Base-by-base conservation (phyloP, 2,329 filamentous ascomycete species). In the Aplosporella prunicola region DNA sequence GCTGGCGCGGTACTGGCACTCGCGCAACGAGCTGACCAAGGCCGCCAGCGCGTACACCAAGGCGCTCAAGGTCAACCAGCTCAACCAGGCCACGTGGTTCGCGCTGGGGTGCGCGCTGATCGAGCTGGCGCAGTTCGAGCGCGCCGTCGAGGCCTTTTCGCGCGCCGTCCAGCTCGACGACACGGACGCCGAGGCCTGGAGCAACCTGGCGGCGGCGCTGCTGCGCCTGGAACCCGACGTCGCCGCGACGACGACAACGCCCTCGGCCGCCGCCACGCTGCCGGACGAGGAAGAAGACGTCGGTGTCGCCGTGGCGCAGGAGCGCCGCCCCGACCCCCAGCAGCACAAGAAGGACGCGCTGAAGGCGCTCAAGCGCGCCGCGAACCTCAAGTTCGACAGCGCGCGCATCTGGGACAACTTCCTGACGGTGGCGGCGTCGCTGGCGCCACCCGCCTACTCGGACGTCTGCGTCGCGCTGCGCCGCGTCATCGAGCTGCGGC, bases 351-450 rank as follows among this genome's bases (percentile, higher is more conserved):
- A 72, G 0, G 85, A 93, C 53, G 79, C 91, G 0, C 73, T 98
- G 1, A 68, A 74, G 5, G 89, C 91, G 0, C 85, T 93, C 60
- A 91, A 93, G 55, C 81, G 83, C 45, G 91, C 88, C 8, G 86
- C 88, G 0, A 72, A 75, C 4, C 74, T 94, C 16, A 86, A 93
- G 34, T 74, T 85, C 58, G 80, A 87, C 49, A 89, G 89, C 62
- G 84, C 82, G 72, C 79, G 85, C 48, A 95, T 98, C 57, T 96
- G 89, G 89, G 85, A 93, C 55, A 98, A 98, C 51, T 81, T 96
- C 11, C 74, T 98, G 40, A 91, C 87, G 0, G 79, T 96, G 15
- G 82, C 84, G 0, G 76, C 83, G 0, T 82, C 85, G 2, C 73
- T 91, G 18, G 71, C 70, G 1, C 88, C 89, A 0, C 80, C 84